Evolutionary conservation across 805 yeast species (phyloP).

Genomic region (Priceomyces haplophilus): DNA sequence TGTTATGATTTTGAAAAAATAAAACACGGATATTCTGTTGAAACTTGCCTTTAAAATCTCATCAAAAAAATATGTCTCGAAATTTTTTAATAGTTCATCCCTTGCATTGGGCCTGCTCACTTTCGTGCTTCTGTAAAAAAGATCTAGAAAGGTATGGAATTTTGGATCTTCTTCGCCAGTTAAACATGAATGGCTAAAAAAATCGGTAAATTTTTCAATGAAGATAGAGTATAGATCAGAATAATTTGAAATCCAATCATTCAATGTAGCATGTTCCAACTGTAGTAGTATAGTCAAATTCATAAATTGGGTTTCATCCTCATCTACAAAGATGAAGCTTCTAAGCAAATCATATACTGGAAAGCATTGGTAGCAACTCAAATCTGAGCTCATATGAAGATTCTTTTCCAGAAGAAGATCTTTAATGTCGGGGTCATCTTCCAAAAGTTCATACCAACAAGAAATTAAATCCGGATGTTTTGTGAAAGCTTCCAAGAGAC

Average conservation of each 20-base stretch:
- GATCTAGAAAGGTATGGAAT: constrained; percentile 3
- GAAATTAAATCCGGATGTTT: constrained; percentile 9
- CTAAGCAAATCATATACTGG: constrained; percentile 21
- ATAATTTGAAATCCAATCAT: constrained; percentile 7
- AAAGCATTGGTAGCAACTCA: constrained; percentile 9
- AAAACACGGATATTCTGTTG: neutral
- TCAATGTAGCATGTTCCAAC: neutral
- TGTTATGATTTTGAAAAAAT: constrained; percentile 1
- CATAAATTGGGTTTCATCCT: constrained; percentile 4
- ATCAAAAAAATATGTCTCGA: constrained; percentile 3
- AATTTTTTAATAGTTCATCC: neutral
- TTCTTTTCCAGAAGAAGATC: constrained; percentile 5
- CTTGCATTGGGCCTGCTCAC: neutral
- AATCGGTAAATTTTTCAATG: constrained; percentile 7
- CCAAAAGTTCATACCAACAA: constrained; percentile 7
- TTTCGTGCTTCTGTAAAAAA: constrained; percentile 1
- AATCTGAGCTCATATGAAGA: neutral
- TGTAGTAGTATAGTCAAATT: constrained; percentile 1
- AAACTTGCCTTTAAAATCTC: constrained; percentile 4
- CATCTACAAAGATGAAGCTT: constrained; percentile 14
- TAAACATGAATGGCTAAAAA: constrained; percentile 1
- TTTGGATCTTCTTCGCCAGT: neutral
- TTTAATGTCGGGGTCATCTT: constrained; percentile 14
- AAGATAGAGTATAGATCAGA: constrained; percentile 6
- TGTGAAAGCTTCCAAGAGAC: constrained; percentile 7